Evolutionary conservation across 2,329 filamentous ascomycete species (phyloP), one percentile per base, ranked within the genome.

Genomic region (Podosphaera fusca): DNA sequence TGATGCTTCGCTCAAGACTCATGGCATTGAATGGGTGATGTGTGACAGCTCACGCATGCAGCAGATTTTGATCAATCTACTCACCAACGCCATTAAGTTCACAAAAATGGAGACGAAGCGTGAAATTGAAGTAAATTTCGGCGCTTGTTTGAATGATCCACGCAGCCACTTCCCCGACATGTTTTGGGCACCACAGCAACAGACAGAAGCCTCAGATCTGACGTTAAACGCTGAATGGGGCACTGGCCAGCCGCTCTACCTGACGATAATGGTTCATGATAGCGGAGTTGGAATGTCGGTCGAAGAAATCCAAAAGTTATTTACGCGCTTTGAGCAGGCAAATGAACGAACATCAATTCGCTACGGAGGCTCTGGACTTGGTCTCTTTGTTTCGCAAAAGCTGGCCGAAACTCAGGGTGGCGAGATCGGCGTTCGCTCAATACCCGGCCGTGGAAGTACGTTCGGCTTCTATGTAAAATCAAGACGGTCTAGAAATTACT

Each of bases 21-120:
- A 81, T 2, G 70, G 70, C 0, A 71, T 84, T 46, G 78, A 83
- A 40, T 87, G 79, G 73, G 78, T 88, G 6, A 69, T 75, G 29
- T 70, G 87, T 36, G 86, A 92, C 65, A 81, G 85, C 0, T 84
- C 82, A 12, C 76, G 85, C 31, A 79, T 90, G 52, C 78, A 85
- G 56, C 85, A 92, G 67, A 83, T 90, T 0, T 73, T 89, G 4
- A 87, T 90, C 65, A 92, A 90, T 63, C 73, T 92, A 2, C 77
- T 86, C 14, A 86, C 84, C 2, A 90, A 90, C 63, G 84, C 85
- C 0, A 81, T 92, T 67, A 90, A 90, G 64, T 92, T 90, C 65
- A 92, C 86, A 0, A 81, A 79, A 47, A 74, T 74, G 0, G 79
- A 82, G 21, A 73, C 73, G 12, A 76, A 72, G 8, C 75, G 81